Base-by-base conservation (phyloP, 345 rosid species). In the Kernera saxatilis region DNA sequence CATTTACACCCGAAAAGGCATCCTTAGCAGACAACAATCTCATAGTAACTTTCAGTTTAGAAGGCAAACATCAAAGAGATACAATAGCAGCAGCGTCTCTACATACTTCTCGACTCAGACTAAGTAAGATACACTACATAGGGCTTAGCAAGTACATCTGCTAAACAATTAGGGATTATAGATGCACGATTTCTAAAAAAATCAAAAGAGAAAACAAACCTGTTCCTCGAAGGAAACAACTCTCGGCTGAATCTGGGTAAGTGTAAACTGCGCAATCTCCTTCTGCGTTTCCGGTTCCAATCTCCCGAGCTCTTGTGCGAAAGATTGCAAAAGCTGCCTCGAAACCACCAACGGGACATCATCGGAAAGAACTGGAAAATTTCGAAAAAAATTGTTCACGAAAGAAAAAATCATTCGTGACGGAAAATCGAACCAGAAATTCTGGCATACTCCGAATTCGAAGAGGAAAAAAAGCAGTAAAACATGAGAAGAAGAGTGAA, bases 221-320 rank as follows among this genome's bases (percentile, higher is more conserved):
- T 94, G 99, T 78, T 94, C 99, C 72, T 91, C 99, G 43, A 94
- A 94, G 46, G 99, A 94, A 77, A 94, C 97, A 60, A 91, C 97
- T 49, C 99, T 85, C 11, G 95, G 97, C 77, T 94, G 99, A 85
- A 94, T 94, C 85, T 89, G 99, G 26, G 91, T 79, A 22, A 94
- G 96, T 36, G 92, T 89, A 75, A 85, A 86, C 66, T 86, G 86
- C 5, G 96, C 93, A 81, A 89, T 89, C 67, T 94, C 98, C 85
- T 91, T 94, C 50, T 94, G 96, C 15, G 84, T 79, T 50, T 88
- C 95, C 11, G 96, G 80, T 74, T 83, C 87, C 74, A 93, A 82
- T 67, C 86, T 85, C 78, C 89, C 96, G 36, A 93, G 48, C 63
- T 93, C 98, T 77, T 88, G 96, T 0, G 94, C 94, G 50, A 91